These are phyloP conservation scores for Clohesyomyces aquaticus DNA, from an alignment of 495 filamentous ascomycete genomes.

Conservation along the genomic window DNA sequence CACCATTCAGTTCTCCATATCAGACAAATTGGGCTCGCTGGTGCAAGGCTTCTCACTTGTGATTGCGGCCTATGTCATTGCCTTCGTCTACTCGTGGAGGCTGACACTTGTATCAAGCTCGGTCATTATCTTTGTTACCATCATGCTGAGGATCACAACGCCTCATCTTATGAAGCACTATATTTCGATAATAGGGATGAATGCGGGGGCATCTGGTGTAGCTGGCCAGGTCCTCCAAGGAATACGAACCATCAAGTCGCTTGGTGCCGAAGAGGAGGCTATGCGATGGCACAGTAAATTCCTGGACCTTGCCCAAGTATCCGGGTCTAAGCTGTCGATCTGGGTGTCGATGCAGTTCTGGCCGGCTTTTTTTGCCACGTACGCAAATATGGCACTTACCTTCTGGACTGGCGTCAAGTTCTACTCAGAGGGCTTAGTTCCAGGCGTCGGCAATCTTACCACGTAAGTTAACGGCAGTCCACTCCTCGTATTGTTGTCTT, in stretches of 20 bases:
- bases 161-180: constrained; percentile 29
- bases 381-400: constrained; percentile 77
- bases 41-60: constrained; percentile 59
- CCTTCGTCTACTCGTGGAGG: constrained; percentile 61
- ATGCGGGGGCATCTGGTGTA: constrained; percentile 24
- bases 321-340: constrained; percentile 51
- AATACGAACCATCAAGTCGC: constrained; percentile 20
- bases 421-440: constrained; percentile 40
- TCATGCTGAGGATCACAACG: constrained; percentile 29
- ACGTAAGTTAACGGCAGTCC: constrained; percentile 15
- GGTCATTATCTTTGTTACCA: constrained; percentile 27
- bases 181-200: constrained; percentile 23
- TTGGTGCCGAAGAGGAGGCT: constrained; percentile 15
- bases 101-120: constrained; percentile 46
- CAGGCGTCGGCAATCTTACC: constrained; percentile 61
- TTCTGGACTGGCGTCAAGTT: constrained; percentile 91
- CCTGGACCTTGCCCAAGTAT: constrained; percentile 55
- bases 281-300: constrained; percentile 8
- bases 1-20: constrained; percentile 67
- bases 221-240: constrained; percentile 31
- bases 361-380: constrained; percentile 79
- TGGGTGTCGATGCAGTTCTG: constrained; percentile 57
- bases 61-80: constrained; percentile 57
- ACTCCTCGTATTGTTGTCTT: constrained; percentile 1
- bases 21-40: constrained; percentile 60